Evolutionary conservation across 495 filamentous ascomycete species (phyloP).

Genomic region (Astrothelium macrocarpum): DNA sequence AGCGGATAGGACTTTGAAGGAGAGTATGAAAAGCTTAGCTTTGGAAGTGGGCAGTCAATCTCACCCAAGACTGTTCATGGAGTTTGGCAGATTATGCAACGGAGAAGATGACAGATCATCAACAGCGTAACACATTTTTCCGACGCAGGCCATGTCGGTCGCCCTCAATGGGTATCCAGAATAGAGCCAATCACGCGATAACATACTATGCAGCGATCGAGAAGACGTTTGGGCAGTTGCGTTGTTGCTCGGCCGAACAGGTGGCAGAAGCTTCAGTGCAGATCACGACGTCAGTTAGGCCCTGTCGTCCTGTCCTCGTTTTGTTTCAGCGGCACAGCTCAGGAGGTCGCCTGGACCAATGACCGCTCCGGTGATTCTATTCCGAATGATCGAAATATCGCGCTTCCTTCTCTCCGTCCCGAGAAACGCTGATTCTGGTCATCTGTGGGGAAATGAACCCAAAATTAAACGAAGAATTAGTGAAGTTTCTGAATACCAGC

Average conservation of each 20-base stretch:
- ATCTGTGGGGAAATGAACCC: too few species aligned
- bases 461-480: too few species aligned
- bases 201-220: background rate
- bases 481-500: too few species aligned
- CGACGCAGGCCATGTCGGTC: background rate
- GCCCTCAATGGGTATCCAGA: background rate
- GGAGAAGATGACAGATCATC: background rate
- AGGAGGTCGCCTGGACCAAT: too few species aligned
- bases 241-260: background rate
- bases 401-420: too few species aligned
- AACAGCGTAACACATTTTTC: background rate
- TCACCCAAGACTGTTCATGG: background rate
- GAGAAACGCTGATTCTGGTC: too few species aligned
- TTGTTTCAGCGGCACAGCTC: too few species aligned
- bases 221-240: background rate
- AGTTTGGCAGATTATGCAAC: background rate
- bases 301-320: too few species aligned
- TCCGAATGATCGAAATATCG: too few species aligned
- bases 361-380: too few species aligned
- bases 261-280: background rate
- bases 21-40: background rate
- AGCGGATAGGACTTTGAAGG: background rate
- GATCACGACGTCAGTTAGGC: background rate
- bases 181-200: background rate
- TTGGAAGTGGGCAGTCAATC: background rate